These are phyloP conservation scores for Diaporthe helianthi DNA, from an alignment of 2,329 filamentous ascomycete genomes.

Conservation along the genomic window DNA sequence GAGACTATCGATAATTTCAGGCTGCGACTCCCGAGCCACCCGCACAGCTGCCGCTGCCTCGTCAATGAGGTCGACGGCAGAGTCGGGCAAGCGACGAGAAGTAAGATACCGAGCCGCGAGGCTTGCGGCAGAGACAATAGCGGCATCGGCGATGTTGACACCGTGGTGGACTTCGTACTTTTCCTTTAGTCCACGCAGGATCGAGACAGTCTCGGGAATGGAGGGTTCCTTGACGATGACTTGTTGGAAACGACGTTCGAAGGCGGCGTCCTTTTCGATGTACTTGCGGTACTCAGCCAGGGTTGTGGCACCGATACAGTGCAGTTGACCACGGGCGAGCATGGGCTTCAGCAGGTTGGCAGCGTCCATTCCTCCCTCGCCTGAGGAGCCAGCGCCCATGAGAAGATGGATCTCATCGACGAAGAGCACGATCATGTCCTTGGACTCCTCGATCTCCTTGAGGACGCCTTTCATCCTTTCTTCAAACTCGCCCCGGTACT, in stretches of 20 bases:
- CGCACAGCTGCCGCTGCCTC: conserved; percentile 96
- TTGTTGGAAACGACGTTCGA: conserved; percentile 98
- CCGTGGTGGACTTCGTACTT: conserved; percentile 98
- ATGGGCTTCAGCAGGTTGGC: conserved; percentile 98
- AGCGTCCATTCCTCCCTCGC: conserved; percentile 98
- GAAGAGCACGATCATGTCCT: conserved; percentile 96
- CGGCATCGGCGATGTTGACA: conserved; percentile 93
- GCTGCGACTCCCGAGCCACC: conserved; percentile 94
- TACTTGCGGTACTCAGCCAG: conserved; percentile 97
- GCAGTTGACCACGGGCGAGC: conserved; percentile 93
- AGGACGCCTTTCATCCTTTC: conserved; percentile 99
- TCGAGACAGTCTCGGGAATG: conserved; percentile 90
- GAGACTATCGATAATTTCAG: conserved; percentile 92
- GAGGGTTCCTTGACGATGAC: conserved; percentile 94
- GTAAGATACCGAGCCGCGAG: conserved; percentile 94
- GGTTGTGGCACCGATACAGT: conserved; percentile 97
- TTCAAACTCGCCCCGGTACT: conserved; percentile 98
- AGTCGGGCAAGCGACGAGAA: conserved; percentile 88
- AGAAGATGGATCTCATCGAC: conserved; percentile 98
- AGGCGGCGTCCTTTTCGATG: conserved; percentile 97
- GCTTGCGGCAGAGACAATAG: conserved; percentile 89
- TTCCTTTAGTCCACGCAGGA: conserved; percentile 97
- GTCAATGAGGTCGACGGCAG: conserved; percentile 94
- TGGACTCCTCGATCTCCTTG: conserved; percentile 94
- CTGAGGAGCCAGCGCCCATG: conserved; percentile 94